These are phyloP conservation scores for Tephrocybe rancida DNA, from an alignment of 768 basidiomycete genomes.

Conservation along the genomic window DNA sequence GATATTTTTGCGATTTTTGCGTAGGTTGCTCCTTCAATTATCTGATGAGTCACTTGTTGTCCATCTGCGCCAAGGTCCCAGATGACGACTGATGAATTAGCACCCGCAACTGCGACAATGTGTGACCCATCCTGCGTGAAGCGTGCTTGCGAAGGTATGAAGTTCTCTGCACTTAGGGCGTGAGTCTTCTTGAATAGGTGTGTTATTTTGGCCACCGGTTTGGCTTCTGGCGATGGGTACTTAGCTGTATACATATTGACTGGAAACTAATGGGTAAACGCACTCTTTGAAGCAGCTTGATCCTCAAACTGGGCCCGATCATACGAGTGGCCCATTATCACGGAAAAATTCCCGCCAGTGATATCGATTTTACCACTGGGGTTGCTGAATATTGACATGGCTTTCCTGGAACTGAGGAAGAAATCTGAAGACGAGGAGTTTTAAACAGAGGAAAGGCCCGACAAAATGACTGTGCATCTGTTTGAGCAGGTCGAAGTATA, in stretches of 20 bases:
- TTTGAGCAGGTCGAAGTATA: too few relatives aligned
- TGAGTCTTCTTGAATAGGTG: slow-evolving; percentile 1
- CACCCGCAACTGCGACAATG: not conserved
- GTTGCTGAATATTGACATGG: not conserved
- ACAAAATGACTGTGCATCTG: too few relatives aligned
- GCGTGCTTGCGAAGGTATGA: not conserved
- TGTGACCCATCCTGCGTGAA: not conserved
- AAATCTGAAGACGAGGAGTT: not conserved
- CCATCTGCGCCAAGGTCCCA: not conserved
- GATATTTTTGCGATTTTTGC: not conserved
- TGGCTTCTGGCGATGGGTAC: not conserved
- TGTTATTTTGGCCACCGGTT: not conserved
- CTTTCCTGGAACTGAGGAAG: not conserved
- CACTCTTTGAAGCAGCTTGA: too few relatives aligned
- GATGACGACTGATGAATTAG: not conserved
- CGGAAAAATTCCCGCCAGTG: not conserved
- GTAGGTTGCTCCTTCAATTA: not conserved
- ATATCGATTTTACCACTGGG: not conserved
- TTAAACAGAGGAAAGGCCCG: too few relatives aligned
- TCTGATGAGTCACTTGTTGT: not conserved
- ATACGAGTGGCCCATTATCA: too few relatives aligned
- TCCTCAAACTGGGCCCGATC: too few relatives aligned
- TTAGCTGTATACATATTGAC: too few relatives aligned
- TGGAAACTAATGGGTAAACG: too few relatives aligned
- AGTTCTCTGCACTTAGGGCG: not conserved